These are phyloP conservation scores for Ceratobasidium sp. DNA, from an alignment of 1,284 basidiomycete genomes.

Conservation along the genomic window DNA sequence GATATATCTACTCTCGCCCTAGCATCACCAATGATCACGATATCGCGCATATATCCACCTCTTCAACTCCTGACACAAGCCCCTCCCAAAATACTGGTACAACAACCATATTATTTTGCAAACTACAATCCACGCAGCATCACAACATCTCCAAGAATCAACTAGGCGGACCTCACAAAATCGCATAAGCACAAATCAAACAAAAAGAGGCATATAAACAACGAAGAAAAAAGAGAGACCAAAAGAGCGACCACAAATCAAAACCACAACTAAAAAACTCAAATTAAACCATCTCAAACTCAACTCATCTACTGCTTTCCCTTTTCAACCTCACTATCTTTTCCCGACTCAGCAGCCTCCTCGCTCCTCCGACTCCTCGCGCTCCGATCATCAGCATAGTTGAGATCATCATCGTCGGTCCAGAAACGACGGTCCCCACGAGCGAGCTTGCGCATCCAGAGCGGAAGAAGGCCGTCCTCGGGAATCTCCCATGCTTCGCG, in stretches of 20 bases:
- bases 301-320: background rate
- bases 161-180: too few species aligned
- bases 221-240: background rate
- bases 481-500: constrained; percentile 78
- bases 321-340: constrained; percentile 40
- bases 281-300: too few species aligned
- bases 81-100: background rate
- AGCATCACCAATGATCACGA: too few species aligned
- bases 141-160: constrained; percentile 2
- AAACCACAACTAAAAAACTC: constrained; percentile 5
- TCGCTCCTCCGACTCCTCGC: constrained; percentile 15
- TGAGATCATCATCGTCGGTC: constrained; percentile 46
- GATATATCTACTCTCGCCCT: too few species aligned
- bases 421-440: constrained; percentile 56
- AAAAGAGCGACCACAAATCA: background rate
- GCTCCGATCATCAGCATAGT: constrained; percentile 1
- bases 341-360: constrained; percentile 22
- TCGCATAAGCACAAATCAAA: too few species aligned
- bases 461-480: constrained; percentile 74
- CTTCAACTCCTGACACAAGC: too few species aligned
- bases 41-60: too few species aligned
- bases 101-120: constrained; percentile 28
- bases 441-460: constrained; percentile 70
- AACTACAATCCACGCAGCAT: background rate
- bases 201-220: too few species aligned